Evolutionary conservation across 257 asterid species (phyloP), one percentile per base, ranked within the genome.

Genomic region (Solanum appendiculatum): DNA sequence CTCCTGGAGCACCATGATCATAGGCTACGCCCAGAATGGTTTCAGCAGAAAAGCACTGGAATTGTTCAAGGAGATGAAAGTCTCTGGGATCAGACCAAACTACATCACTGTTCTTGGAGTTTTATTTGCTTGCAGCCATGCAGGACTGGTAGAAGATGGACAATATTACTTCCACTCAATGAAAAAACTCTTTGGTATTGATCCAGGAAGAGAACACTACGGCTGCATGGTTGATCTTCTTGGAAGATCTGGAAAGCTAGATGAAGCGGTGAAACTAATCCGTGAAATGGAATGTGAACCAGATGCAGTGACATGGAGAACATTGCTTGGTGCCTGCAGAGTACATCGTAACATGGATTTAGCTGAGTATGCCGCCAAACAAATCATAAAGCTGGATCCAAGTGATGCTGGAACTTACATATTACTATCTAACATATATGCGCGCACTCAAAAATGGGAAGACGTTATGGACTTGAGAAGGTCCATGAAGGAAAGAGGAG

Each of bases 1-100:
- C 66, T 96, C 99, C 23, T 96, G 98, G 97, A 96, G 99, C 92
- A 95, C 99, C 80, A 95, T 96, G 98, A 93, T 96, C 86, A 95
- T 93, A 86, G 98, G 99, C 86, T 91, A 92, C 70, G 99, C 98
- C 58, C 98, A 95, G 86, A 96, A 96, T 89, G 99, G 99, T 83
- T 95, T 93, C 90, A 94, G 98, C 90, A 87, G 88, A 75, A 92
- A 92, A 89, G 95, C 98, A 25, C 90, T 96, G 23, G 92, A 92
- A 84, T 91, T 93, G 58, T 95, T 95, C 66, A 93, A 94, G 84
- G 89, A 90, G 46, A 95, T 96, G 98, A 93, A 90, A 86, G 64
- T 87, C 58, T 90, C 95, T 46, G 91, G 94, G 56, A 91, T 78
- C 82, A 91, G 87, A 82, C 99, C 98, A 20, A 96, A 95, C 85